Percentiles rank a stretch among this genome's conserved stretches.
Evolutionary conservation across 2,329 filamentous ascomycete species (phyloP).

Genomic region (Diaporthe sp.): DNA sequence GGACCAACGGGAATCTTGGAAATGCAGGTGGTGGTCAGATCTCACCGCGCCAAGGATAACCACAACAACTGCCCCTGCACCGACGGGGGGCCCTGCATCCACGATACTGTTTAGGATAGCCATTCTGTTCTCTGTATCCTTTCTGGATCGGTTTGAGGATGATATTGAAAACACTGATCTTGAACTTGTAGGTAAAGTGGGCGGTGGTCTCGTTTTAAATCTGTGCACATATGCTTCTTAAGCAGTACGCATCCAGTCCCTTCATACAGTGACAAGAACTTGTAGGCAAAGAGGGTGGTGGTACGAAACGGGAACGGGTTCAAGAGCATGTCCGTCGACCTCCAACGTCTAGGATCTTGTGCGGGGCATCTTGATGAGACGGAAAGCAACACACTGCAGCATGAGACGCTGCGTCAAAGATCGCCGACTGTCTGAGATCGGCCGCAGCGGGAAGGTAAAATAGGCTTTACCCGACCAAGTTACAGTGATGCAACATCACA

Average conservation of each 20-base stretch:
- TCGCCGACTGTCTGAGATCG: neutral
- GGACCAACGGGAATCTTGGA: neutral
- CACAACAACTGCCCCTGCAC: neutral
- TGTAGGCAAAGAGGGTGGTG: neutral
- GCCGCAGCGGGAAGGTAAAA: neutral
- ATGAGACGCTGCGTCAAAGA: slow-evolving; percentile 14
- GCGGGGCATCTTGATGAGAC: neutral
- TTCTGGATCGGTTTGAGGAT: neutral
- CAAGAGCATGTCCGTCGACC: neutral
- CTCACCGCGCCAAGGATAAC: slow-evolving; percentile 28
- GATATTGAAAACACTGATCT: neutral
- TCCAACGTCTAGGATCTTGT: neutral
- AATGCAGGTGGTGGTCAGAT: neutral
- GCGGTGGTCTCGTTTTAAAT: no score
- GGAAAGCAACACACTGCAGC: neutral
- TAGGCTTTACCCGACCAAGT: no score
- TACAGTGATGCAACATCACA: no score
- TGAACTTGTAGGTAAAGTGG: neutral
- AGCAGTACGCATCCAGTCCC: no score
- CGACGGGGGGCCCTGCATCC: neutral
- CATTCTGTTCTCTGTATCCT: neutral
- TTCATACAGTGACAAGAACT: no score
- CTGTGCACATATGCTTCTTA: no score
- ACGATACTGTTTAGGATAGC: neutral
- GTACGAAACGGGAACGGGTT: neutral